Conservation (phyloP, 2,329 filamentous ascomycete genomes). For the Colletotrichum tanaceti region DNA sequence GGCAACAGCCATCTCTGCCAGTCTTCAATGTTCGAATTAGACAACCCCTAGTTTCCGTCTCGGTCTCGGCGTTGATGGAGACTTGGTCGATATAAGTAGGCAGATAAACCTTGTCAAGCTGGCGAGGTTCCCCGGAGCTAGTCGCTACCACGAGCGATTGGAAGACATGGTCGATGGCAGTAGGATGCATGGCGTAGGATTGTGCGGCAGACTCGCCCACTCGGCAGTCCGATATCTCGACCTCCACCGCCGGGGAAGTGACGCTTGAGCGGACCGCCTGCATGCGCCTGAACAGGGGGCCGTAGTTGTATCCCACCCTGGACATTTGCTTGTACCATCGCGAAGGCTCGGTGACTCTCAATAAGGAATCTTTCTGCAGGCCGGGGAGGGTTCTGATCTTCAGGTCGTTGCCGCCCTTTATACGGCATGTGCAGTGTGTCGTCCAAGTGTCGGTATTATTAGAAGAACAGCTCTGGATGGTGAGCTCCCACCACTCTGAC, state of each 20-base stretch:
- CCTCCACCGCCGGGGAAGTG: not conserved
- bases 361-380: not conserved
- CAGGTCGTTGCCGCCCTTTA: not conserved
- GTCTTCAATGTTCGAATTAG: not conserved
- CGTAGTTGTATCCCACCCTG: slow-evolving; percentile 22
- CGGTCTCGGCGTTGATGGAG: not conserved
- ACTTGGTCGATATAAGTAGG: slow-evolving; percentile 17
- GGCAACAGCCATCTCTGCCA: not conserved
- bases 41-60: rapidly evolving
- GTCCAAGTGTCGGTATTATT: not conserved
- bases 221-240: not conserved
- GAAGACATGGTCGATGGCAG: slow-evolving; percentile 17
- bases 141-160: slow-evolving; percentile 20
- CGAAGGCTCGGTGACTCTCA: not conserved
- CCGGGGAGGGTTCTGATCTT: rapidly evolving
- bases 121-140: slow-evolving; percentile 5
- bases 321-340: slow-evolving; percentile 27
- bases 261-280: slow-evolving; percentile 6
- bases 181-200: not conserved
- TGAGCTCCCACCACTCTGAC: slow-evolving; percentile 26
- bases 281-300: slow-evolving; percentile 13
- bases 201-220: not conserved
- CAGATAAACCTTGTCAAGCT: slow-evolving; percentile 3
- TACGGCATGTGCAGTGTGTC: slow-evolving; percentile 8
- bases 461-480: slow-evolving; percentile 8